phyloP scores from a whole-genome alignment of 2,329 filamentous ascomycete species.

The Xylaria sp. region DNA sequence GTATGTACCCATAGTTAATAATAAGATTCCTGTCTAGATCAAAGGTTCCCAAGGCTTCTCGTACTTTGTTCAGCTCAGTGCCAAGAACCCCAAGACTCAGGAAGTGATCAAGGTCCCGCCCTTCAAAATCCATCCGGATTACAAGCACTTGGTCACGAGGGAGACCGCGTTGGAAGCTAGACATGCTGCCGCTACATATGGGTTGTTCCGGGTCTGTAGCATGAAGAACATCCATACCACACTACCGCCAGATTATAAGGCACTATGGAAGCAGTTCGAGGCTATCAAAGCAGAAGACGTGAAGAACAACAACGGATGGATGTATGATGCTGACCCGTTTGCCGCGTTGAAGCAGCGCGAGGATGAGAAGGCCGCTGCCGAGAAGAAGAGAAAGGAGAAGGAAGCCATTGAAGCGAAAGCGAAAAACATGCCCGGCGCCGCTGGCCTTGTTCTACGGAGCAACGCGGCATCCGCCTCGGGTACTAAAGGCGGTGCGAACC shows the following conservation, averaged over 20 bases:
- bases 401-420: slow-evolving; percentile 75
- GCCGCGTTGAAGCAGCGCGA: slow-evolving; percentile 80
- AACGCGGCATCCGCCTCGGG: slow-evolving; percentile 51
- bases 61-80: slow-evolving; percentile 81
- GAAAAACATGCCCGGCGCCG: slow-evolving; percentile 68
- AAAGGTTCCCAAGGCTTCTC: slow-evolving; percentile 79
- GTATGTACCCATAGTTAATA: slow-evolving; percentile 42
- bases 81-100: slow-evolving; percentile 82
- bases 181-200: slow-evolving; percentile 93
- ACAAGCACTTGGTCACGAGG: slow-evolving; percentile 79
- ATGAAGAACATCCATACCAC: slow-evolving; percentile 97
- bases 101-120: slow-evolving; percentile 79
- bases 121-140: slow-evolving; percentile 80
- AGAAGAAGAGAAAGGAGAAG: slow-evolving; percentile 81
- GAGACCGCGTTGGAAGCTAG: slow-evolving; percentile 88
- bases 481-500: slow-evolving; percentile 51
- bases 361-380: slow-evolving; percentile 76
- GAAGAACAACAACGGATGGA: slow-evolving; percentile 81
- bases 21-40: slow-evolving; percentile 51
- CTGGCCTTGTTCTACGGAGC: slow-evolving; percentile 64
- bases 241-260: slow-evolving; percentile 87
- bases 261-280: slow-evolving; percentile 92
- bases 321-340: slow-evolving; percentile 97
- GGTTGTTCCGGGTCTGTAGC: slow-evolving; percentile 88
- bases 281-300: slow-evolving; percentile 83